phyloP scores from a whole-genome alignment of 345 rosid species.

The Zanthoxylum bungeanum region DNA sequence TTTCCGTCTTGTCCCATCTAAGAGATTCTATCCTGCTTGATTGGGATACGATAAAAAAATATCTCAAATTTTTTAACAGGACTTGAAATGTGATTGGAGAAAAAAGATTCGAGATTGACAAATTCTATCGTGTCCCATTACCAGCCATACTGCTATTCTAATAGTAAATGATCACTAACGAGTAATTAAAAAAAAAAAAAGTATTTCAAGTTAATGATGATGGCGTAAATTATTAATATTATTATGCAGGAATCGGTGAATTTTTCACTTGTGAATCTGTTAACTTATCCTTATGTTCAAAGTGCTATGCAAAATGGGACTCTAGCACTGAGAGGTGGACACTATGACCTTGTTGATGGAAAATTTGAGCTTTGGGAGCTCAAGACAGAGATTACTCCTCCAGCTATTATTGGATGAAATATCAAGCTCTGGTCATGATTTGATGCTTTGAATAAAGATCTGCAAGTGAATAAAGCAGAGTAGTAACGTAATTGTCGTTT shows the following conservation, averaged over 20 bases:
- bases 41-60: too few species aligned
- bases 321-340: conserved; percentile 21
- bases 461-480: not conserved
- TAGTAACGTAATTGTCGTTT: not conserved
- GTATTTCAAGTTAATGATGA: too few species aligned
- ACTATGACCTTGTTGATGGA: conserved; percentile 22
- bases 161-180: too few species aligned
- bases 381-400: not conserved
- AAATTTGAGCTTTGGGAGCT: conserved; percentile 23
- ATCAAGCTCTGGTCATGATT: not conserved
- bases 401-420: too few species aligned
- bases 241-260: conserved; percentile 30
- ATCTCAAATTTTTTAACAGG: too few species aligned
- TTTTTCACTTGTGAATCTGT: conserved; percentile 20
- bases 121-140: too few species aligned
- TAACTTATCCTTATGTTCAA: conserved; percentile 26
- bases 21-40: too few species aligned
- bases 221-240: not conserved
- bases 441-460: not conserved
- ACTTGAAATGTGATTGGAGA: too few species aligned
- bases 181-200: too few species aligned
- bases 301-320: conserved; percentile 4
- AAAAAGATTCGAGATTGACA: too few species aligned
- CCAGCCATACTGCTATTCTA: too few species aligned
- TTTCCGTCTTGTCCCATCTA: too few species aligned